Evolutionary conservation across 805 yeast species (phyloP).

Genomic region (Saccharomycopsis babjevae): DNA sequence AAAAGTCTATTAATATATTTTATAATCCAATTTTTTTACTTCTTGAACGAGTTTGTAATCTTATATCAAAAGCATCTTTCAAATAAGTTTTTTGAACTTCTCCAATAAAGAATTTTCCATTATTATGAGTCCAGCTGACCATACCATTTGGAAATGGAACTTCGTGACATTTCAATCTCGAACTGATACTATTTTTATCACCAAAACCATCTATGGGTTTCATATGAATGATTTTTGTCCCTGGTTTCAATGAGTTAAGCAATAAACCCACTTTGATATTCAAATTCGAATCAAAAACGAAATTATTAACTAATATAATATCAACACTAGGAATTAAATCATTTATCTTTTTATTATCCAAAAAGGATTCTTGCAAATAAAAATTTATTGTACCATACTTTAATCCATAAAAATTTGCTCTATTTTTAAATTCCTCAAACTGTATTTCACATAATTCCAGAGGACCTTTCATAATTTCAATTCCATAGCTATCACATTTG

Average conservation of each 20-base stretch:
- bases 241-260: conserved; percentile 54
- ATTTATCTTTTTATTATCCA: conserved; percentile 48
- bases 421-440: conserved; percentile 41
- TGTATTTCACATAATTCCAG: conserved; percentile 58
- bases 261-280: conserved; percentile 59
- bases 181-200: conserved; percentile 21
- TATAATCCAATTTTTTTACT: neutral
- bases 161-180: neutral
- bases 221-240: conserved; percentile 70
- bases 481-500: conserved; percentile 80
- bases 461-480: conserved; percentile 82
- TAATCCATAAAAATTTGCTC: conserved; percentile 58
- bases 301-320: conserved; percentile 72
- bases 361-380: conserved; percentile 62
- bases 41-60: conserved; percentile 5
- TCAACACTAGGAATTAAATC: conserved; percentile 50
- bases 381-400: conserved; percentile 45
- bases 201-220: conserved; percentile 37
- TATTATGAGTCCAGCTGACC: conserved; percentile 82
- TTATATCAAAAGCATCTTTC: neutral
- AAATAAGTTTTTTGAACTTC: conserved; percentile 40
- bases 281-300: conserved; percentile 67
- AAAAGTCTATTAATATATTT: neutral
- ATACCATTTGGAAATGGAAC: conserved; percentile 31
- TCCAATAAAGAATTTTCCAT: conserved; percentile 68